Evolutionary conservation across 495 filamentous ascomycete genomes (phyloP), one percentile per base, ranked within the genome.

Genomic region (Immersiella caudata): DNA sequence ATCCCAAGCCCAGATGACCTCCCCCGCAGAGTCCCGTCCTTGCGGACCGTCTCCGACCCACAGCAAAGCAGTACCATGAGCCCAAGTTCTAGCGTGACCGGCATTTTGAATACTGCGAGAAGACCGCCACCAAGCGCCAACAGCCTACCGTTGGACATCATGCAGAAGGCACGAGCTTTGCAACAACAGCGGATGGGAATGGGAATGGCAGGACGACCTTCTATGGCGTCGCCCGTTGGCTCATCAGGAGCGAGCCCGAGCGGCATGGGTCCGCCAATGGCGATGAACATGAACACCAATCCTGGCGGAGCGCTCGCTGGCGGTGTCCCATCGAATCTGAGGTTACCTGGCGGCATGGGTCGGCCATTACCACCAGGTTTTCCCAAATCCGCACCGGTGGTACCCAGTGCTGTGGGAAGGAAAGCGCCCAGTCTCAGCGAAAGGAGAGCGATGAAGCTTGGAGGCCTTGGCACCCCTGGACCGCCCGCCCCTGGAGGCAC

Each of bases 51-150:
- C 24, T 84, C 84, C 64, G 88, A 89, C 63, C 78, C 82, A 2
- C 84, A 85, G 27, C 73, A 77, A 25, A 65, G 75, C 1, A 76
- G 77, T 7, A 80, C 80, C 52, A 91, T 95, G 83, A 90, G 84
- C 62, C 78, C 90, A 2, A 91, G 89, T 21, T 94, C 94, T 21
- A 93, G 89, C 60, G 91, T 91, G 62, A 77, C 96, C 29, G 94
- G 91, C n/a, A 86, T 89, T 46, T 75, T 97, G 70, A 94, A 91
- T 74, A 93, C 90, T 60, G 77, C 72, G 0, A 69, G 78, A 50
- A 58, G 76, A 49, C 78, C 77, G 1, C 65, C 72, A 35, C 72
- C 73, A 24, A 81, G 81, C 54, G 77, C 77, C 6, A 84, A 83
- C 61, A 83, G 84, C 29, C 79, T 95, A 22, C 90, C 91, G 50